Evolutionary conservation across 2,329 filamentous ascomycete genomes (phyloP).

Genomic region (Ophiosphaerella herpotricha): DNA sequence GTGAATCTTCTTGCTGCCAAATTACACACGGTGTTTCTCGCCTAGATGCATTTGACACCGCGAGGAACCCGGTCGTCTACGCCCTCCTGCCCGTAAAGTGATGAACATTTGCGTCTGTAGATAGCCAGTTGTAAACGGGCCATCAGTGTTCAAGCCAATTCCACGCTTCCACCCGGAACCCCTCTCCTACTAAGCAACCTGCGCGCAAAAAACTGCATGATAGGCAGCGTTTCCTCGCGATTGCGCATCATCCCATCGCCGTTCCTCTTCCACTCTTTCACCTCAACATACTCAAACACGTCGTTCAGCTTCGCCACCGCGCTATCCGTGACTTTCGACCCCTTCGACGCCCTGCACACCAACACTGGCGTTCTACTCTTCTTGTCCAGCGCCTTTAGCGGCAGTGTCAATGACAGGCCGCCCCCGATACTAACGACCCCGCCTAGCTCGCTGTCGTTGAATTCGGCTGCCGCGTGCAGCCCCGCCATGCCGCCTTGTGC

Average conservation of each 20-base stretch:
- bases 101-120: too few relatives aligned
- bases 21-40: too few relatives aligned
- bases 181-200: slow-evolving; percentile 62
- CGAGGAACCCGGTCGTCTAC: too few relatives aligned
- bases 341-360: slow-evolving; percentile 60
- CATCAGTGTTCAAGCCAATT: slow-evolving; percentile 43
- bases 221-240: slow-evolving; percentile 83
- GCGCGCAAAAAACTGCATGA: slow-evolving; percentile 82
- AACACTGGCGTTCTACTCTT: slow-evolving; percentile 69
- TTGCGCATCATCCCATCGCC: slow-evolving; percentile 83
- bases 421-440: slow-evolving; percentile 70
- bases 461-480: slow-evolving; percentile 49
- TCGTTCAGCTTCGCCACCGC: slow-evolving; percentile 67
- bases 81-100: too few relatives aligned
- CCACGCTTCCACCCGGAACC: slow-evolving; percentile 58
- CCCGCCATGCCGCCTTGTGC: slow-evolving; percentile 63
- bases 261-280: slow-evolving; percentile 54
- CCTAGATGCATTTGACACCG: too few relatives aligned
- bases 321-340: slow-evolving; percentile 63
- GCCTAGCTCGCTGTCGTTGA: slow-evolving; percentile 51
- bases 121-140: neutral
- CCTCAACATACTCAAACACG: slow-evolving; percentile 60
- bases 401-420: slow-evolving; percentile 52
- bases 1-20: too few relatives aligned
- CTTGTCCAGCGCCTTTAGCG: slow-evolving; percentile 34